Evolutionary conservation across 805 yeast genomes (phyloP).

Genomic region (Pichia cephalocereana): DNA sequence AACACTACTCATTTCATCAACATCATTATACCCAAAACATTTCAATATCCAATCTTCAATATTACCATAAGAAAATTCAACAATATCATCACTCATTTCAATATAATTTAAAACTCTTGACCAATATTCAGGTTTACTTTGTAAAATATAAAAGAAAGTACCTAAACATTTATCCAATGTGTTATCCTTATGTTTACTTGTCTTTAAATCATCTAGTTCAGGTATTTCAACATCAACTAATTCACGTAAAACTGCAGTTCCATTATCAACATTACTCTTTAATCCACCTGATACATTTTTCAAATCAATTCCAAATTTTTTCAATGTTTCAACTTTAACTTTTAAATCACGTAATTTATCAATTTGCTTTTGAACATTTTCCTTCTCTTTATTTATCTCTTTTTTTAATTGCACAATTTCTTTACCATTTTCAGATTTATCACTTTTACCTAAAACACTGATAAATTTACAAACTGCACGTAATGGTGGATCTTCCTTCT

Average conservation of each 20-base stretch:
- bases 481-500: conserved; percentile 68
- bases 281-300: conserved; percentile 48
- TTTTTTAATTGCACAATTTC: conserved; percentile 2
- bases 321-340: conserved; percentile 66
- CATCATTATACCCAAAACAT: conserved; percentile 21
- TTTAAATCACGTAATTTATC: conserved; percentile 67
- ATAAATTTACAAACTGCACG: conserved; percentile 71
- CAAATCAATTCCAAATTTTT: conserved; percentile 68
- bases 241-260: conserved; percentile 2
- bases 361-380: conserved; percentile 62
- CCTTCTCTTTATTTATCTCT: conserved; percentile 34
- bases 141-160: conserved; percentile 70
- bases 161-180: conserved; percentile 56
- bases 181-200: not conserved
- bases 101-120: conserved; percentile 37
- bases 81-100: conserved; percentile 15
- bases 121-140: conserved; percentile 73
- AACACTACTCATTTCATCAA: conserved; percentile 9
- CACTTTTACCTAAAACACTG: conserved; percentile 54
- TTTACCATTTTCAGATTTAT: conserved; percentile 7
- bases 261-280: conserved; percentile 6
- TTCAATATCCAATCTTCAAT: conserved; percentile 30
- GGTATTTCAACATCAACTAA: conserved; percentile 3
- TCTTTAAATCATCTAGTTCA: not conserved
- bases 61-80: conserved; percentile 16